Conservation (phyloP, 208 protist genomes). For the Zelonia costaricensis region DNA sequence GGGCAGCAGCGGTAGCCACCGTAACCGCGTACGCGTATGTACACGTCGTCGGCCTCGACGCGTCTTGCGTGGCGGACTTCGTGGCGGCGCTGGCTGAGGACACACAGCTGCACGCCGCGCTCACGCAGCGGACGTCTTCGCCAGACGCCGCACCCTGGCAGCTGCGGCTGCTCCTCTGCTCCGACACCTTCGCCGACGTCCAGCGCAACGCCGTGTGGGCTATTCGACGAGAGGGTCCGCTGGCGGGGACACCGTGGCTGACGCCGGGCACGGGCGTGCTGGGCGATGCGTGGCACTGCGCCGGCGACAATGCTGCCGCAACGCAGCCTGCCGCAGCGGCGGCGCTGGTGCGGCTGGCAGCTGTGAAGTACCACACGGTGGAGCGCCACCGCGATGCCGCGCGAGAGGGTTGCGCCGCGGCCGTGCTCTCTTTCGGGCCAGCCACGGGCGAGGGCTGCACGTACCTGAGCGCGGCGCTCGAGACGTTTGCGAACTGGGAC, state of each 20-base stretch:
- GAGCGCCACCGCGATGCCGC: slow-evolving; percentile 10
- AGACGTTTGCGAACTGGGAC: slow-evolving; percentile 40
- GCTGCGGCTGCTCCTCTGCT: slow-evolving; percentile 56
- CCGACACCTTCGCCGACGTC: slow-evolving; percentile 40
- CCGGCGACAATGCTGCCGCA: slow-evolving; percentile 11
- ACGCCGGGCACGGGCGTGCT: slow-evolving; percentile 31
- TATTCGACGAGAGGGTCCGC: slow-evolving; percentile 9
- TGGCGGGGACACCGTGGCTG: slow-evolving; percentile 13
- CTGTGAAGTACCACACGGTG: slow-evolving; percentile 55
- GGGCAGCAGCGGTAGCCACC: neutral
- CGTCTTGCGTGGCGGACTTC: slow-evolving; percentile 25
- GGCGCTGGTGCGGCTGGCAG: slow-evolving; percentile 33
- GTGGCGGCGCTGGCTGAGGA: slow-evolving; percentile 3
- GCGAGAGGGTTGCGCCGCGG: neutral
- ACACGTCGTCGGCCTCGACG: slow-evolving; percentile 31
- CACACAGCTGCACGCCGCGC: neutral
- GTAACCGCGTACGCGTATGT: slow-evolving; percentile 20
- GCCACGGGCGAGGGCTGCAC: slow-evolving; percentile 48
- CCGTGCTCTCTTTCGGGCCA: slow-evolving; percentile 43
- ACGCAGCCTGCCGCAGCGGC: neutral
- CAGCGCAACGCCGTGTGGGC: slow-evolving; percentile 65
- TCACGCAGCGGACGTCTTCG: neutral
- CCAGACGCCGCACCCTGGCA: neutral
- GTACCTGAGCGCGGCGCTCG: slow-evolving; percentile 59
- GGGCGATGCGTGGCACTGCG: slow-evolving; percentile 43